These are phyloP conservation scores for Coniochaeta sp. DNA, from an alignment of 2,329 filamentous ascomycete species.

Conservation along the genomic window DNA sequence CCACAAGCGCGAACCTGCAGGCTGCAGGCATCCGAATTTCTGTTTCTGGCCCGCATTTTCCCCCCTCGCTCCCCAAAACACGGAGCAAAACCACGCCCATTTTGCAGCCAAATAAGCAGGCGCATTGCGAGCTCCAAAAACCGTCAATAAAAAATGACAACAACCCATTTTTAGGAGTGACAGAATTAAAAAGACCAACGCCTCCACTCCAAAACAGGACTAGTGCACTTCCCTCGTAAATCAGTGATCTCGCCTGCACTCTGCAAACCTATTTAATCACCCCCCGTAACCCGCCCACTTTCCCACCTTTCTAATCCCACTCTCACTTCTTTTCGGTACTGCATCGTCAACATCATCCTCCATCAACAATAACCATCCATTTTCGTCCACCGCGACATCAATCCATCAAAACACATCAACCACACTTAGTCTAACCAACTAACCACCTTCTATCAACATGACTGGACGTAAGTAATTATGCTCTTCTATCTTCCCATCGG, in stretches of 20 bases:
- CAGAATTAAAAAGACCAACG: conserved; percentile 2
- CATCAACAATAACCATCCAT: conserved; percentile 11
- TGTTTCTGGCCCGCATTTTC: not conserved
- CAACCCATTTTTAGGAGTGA: conserved; percentile 1
- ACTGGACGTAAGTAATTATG: conserved; percentile 63
- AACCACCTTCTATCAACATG: conserved; percentile 47
- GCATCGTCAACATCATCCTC: conserved; percentile 12
- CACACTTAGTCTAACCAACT: conserved; percentile 26
- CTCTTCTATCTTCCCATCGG: conserved; percentile 10
- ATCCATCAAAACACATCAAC: conserved; percentile 20
- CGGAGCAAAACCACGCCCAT: not conserved
- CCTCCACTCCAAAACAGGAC: conserved; percentile 11
- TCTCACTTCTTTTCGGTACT: conserved; percentile 5
- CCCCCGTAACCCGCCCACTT: conserved; percentile 1
- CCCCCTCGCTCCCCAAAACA: not conserved
- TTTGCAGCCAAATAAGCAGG: conserved; percentile 8
- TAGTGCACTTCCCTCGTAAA: conserved; percentile 10
- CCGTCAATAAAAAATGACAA: not conserved
- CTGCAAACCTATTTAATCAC: not conserved
- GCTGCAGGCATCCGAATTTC: not conserved
- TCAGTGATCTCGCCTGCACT: conserved; percentile 1
- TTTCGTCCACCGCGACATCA: conserved; percentile 8
- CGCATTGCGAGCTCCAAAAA: conserved; percentile 8
- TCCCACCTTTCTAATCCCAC: conserved; percentile 4
- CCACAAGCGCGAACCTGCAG: not conserved